A percentile compares a stretch with the other conserved stretches of the same genome.
Evolutionary conservation across 768 basidiomycete genomes (phyloP).

Genomic region (Heimioporus sp.): DNA sequence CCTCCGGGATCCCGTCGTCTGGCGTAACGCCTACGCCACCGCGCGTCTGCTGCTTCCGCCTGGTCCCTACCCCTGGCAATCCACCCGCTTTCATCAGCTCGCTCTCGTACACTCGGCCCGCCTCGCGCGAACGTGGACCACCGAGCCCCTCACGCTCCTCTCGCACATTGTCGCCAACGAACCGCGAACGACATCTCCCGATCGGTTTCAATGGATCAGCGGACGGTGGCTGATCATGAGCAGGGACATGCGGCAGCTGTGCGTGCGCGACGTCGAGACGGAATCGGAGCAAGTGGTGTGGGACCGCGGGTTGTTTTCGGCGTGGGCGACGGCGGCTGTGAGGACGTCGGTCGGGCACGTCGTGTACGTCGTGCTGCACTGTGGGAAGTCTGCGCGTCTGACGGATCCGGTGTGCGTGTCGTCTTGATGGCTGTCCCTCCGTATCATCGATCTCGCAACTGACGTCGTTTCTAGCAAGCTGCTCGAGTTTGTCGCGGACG

Average conservation of each 20-base stretch:
- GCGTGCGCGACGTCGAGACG: slow-evolving; percentile 14
- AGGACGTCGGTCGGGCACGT: slow-evolving; percentile 9
- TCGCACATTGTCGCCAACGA: slow-evolving; percentile 1
- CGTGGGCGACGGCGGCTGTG: slow-evolving; percentile 12
- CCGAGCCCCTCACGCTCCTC: slow-evolving; percentile 8
- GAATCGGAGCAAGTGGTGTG: slow-evolving; percentile 13
- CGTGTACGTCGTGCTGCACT: slow-evolving; percentile 15
- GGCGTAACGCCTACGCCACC: slow-evolving; percentile 11
- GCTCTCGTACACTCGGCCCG: slow-evolving; percentile 16
- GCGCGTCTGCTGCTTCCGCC: slow-evolving; percentile 14
- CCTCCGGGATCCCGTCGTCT: slow-evolving; percentile 9
- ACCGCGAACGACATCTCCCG: slow-evolving; percentile 5
- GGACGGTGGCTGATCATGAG: slow-evolving; percentile 20
- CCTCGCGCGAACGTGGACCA: slow-evolving; percentile 13
- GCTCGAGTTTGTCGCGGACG: slow-evolving; percentile 16
- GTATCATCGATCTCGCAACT: not conserved
- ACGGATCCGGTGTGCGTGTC: slow-evolving; percentile 16
- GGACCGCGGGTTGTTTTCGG: slow-evolving; percentile 6
- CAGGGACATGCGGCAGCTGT: slow-evolving; percentile 10
- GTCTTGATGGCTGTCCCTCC: not conserved
- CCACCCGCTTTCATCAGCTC: slow-evolving; percentile 14
- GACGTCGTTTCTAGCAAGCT: slow-evolving; percentile 7
- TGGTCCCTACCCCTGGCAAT: slow-evolving; percentile 21
- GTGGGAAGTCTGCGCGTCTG: not conserved
- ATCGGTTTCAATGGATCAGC: slow-evolving; percentile 13